Percentiles rank a stretch among this genome's conserved stretches.
Conservation (phyloP, 2,329 filamentous ascomycete species). For the Aspergillus sp. region DNA sequence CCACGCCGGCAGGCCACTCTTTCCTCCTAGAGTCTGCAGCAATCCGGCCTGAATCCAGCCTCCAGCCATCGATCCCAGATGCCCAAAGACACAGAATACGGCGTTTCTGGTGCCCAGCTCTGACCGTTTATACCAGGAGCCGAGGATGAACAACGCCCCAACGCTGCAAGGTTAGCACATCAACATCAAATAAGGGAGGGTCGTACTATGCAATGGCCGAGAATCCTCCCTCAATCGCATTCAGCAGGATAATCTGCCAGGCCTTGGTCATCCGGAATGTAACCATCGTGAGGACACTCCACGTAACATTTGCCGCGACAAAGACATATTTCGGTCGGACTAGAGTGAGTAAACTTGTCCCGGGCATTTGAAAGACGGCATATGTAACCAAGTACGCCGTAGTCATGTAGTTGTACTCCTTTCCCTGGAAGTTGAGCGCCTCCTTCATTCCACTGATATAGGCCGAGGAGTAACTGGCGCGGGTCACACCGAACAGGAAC, state of each 20-base stretch:
- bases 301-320: constrained; percentile 44
- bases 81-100: constrained; percentile 42
- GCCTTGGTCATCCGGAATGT: constrained; percentile 45
- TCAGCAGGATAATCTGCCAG: constrained; percentile 47
- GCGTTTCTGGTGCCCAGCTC: constrained; percentile 40
- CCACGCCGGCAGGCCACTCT: constrained; percentile 41
- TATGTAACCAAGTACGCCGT: constrained; percentile 41
- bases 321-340: constrained; percentile 45
- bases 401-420: constrained; percentile 45
- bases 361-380: constrained; percentile 47
- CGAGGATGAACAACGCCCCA: constrained; percentile 48
- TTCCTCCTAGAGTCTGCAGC: constrained; percentile 37
- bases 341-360: constrained; percentile 42
- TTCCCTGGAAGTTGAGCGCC: constrained; percentile 39
- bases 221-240: constrained; percentile 47
- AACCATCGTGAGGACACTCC: constrained; percentile 46
- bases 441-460: constrained; percentile 47
- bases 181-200: background rate
- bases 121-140: constrained; percentile 46
- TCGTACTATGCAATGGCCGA: constrained; percentile 45
- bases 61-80: constrained; percentile 47
- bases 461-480: constrained; percentile 45
- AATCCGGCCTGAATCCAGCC: constrained; percentile 49
- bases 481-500: constrained; percentile 50
- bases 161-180: constrained; percentile 25